phyloP scores from a whole-genome alignment of 495 filamentous ascomycete genomes.

The Melanomma pulvis-pyrius region DNA sequence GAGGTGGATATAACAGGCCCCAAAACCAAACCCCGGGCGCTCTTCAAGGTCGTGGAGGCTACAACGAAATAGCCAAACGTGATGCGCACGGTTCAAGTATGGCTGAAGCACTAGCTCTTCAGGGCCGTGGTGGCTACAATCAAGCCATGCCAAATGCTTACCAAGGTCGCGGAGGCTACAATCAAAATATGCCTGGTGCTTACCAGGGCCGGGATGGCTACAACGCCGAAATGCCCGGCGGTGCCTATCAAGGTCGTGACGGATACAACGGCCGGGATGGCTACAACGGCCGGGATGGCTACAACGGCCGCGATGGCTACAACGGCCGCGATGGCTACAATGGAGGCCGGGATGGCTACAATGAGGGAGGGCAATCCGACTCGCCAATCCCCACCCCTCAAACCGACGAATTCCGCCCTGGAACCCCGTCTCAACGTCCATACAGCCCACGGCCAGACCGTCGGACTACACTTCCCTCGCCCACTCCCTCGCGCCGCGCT shows the following conservation, averaged over 20 bases:
- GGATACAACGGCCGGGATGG: background rate
- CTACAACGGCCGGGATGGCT: constrained; percentile 36
- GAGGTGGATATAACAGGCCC: constrained; percentile 31
- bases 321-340: constrained; percentile 32
- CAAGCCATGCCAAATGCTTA: background rate
- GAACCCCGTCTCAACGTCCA: constrained; percentile 32
- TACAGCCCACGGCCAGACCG: constrained; percentile 33
- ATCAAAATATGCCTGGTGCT: constrained; percentile 18
- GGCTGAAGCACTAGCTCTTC: constrained; percentile 4
- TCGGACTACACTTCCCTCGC: constrained; percentile 10
- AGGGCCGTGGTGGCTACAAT: constrained; percentile 13
- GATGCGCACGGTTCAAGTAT: constrained; percentile 1
- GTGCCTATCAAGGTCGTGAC: background rate
- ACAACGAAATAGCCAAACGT: constrained; percentile 4
- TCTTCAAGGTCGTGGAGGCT: constrained; percentile 9
- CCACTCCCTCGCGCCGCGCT: constrained; percentile 32
- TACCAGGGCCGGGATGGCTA: constrained; percentile 27
- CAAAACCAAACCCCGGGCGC: background rate
- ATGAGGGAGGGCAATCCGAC: constrained; percentile 28
- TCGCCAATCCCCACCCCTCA: constrained; percentile 23
- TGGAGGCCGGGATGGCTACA: constrained; percentile 33
- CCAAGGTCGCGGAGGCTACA: constrained; percentile 26
- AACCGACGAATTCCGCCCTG: constrained; percentile 31
- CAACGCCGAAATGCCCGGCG: constrained; percentile 6
- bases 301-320: constrained; percentile 30